Percentiles rank a stretch among this genome's conserved stretches.
phyloP scores from a whole-genome alignment of 1,284 basidiomycete genomes.

The Tilletia horrida region DNA sequence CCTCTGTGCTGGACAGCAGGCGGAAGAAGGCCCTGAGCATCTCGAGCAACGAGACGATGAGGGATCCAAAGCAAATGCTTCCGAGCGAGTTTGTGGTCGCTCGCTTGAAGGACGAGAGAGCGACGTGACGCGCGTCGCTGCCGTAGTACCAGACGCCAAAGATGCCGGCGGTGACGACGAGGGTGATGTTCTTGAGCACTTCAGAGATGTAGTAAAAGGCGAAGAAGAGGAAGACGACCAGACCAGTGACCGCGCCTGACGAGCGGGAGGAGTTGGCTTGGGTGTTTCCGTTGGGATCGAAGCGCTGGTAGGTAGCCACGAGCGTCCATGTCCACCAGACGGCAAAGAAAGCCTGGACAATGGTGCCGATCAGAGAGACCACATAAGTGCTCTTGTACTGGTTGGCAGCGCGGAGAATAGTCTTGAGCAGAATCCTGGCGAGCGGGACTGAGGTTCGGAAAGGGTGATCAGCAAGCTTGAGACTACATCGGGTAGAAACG shows the following conservation, averaged over 20 bases:
- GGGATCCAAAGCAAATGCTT: constrained; percentile 81
- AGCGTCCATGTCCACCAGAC: constrained; percentile 46
- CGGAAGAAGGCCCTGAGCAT: constrained; percentile 69
- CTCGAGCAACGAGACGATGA: constrained; percentile 83
- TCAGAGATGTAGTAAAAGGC: constrained; percentile 19
- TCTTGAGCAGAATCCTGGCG: constrained; percentile 42
- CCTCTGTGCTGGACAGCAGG: constrained; percentile 67
- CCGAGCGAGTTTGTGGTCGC: constrained; percentile 81
- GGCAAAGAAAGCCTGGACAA: constrained; percentile 41
- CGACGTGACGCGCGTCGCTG: constrained; percentile 57
- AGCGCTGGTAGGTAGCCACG: constrained; percentile 44
- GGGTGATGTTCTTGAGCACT: constrained; percentile 45
- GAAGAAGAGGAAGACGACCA: constrained; percentile 48
- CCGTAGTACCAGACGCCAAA: constrained; percentile 48
- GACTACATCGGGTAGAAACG: too few relatives aligned
- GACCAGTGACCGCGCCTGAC: constrained; percentile 38
- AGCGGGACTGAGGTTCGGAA: constrained; percentile 33
- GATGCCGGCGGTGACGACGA: constrained; percentile 44
- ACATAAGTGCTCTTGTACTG: constrained; percentile 44
- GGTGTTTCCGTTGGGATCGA: constrained; percentile 35
- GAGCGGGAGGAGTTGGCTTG: constrained; percentile 27
- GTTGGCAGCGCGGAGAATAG: constrained; percentile 42
- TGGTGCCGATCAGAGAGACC: constrained; percentile 34
- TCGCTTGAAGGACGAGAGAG: constrained; percentile 65
- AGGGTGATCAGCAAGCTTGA: background rate